A percentile compares a stretch with the other conserved stretches of the same genome.
phyloP scores from a whole-genome alignment of 2,329 filamentous ascomycete species.

The Hypoxylon sp. region DNA sequence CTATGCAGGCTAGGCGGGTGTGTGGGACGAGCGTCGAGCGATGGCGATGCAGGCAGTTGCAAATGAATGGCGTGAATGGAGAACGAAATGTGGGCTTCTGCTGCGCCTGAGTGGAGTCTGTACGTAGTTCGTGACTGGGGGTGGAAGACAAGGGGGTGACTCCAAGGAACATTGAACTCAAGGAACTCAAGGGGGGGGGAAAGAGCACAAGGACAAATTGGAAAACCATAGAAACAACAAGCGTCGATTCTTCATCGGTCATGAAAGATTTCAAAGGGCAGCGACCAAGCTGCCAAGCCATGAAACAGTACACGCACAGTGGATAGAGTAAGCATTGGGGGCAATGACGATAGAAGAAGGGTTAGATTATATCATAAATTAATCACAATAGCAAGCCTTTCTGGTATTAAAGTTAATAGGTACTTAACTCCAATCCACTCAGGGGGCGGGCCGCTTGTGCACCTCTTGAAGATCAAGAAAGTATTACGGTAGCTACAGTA shows the following conservation, averaged over 20 bases:
- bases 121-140: constrained; percentile 32
- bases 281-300: background rate
- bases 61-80: constrained; percentile 39
- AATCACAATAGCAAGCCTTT: too few relatives aligned
- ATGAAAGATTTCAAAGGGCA: too few relatives aligned
- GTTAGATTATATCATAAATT: constrained; percentile 25
- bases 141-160: constrained; percentile 7
- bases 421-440: too few relatives aligned
- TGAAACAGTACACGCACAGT: constrained; percentile 30
- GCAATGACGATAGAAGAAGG: constrained; percentile 37
- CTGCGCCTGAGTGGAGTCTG: constrained; percentile 26
- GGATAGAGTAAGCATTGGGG: constrained; percentile 35
- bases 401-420: too few relatives aligned
- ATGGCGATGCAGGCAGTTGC: constrained; percentile 44
- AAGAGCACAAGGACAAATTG: constrained; percentile 14
- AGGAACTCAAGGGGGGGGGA: constrained; percentile 4
- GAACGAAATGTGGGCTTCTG: constrained; percentile 26
- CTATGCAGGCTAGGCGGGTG: constrained; percentile 39
- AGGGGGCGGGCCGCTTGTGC: constrained; percentile 12
- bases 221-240: constrained; percentile 5
- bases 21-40: constrained; percentile 47
- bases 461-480: constrained; percentile 24
- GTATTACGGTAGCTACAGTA: constrained; percentile 36
- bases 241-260: too few relatives aligned
- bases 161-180: constrained; percentile 3